Evolutionary conservation across 2,329 filamentous ascomycete species (phyloP), one percentile per base, ranked within the genome.

Genomic region (Coleophoma cylindrospora): DNA sequence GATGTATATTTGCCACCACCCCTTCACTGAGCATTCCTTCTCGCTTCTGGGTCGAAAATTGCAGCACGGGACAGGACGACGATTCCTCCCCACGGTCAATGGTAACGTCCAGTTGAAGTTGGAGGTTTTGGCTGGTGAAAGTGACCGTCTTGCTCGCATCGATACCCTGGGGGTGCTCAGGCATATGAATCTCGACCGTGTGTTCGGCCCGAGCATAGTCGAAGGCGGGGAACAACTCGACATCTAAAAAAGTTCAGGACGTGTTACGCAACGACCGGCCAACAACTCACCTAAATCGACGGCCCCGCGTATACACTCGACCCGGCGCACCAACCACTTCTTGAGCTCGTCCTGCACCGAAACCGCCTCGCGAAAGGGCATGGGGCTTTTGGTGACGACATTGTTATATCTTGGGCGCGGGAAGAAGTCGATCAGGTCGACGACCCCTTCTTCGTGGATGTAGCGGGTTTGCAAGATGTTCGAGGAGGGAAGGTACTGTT

Each of bases 391-490:
- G 47, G 71, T 68, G 15, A 81, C 66, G 27, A 83, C 75, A 38
- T 71, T 70, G 33, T 76, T 75, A 46, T 75, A 80, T 61, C 80
- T 83, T 11, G 86, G 84, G 1, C 87, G 76, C 0, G 86, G 86
- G 57, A 91, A 89, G 68, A 89, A 91, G 64, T 91, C 87, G 14
- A 87, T 73, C 32, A 91, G 65, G 49, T 87, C 85, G 11, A 87
- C 79, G 1, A 89, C 87, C 1, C 87, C 87, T 50, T 86, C 80
- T 58, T 91, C 87, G 55, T 86, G 80, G 55, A 89, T 85, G 65
- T 86, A 90, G n/a, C 86, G 76, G 1, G 87, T 91, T 64, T 89
- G 84, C 2, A 91, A 72, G 52, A 91, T 84, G 59, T 87, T 89
- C 44, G 84, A 85, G 10, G 83, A 86, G 0, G 86, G 86, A 2